Percentiles rank a stretch among this genome's conserved stretches.
Evolutionary conservation across 768 basidiomycete species (phyloP).

Genomic region (Kwoniella newhampshirensis): DNA sequence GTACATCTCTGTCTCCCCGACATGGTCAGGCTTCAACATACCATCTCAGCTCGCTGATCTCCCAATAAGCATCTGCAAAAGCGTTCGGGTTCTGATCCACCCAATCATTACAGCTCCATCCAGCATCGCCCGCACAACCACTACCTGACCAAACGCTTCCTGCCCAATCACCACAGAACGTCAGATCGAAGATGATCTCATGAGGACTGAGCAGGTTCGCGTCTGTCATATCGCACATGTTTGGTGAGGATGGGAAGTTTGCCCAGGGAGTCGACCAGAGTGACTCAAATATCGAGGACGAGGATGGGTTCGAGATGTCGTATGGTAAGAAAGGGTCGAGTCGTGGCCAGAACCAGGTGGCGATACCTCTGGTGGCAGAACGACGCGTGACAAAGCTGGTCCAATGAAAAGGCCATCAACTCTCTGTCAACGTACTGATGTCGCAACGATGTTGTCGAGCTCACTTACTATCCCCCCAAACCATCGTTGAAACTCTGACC

Average conservation of each 20-base stretch:
- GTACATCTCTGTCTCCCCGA: background rate
- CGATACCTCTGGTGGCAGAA: constrained; percentile 6
- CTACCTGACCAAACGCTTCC: constrained; percentile 6
- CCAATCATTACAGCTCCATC: constrained; percentile 1
- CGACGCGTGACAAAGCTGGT: constrained; percentile 14
- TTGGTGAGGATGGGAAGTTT: constrained; percentile 15
- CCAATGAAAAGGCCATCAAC: background rate
- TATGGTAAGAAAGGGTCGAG: constrained; percentile 6
- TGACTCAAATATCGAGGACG: too few relatives aligned
- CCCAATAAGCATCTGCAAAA: constrained; percentile 15
- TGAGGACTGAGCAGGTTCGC: too few relatives aligned
- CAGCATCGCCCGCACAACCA: constrained; percentile 4
- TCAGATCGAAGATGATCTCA: constrained; percentile 3
- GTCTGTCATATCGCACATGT: too few relatives aligned
- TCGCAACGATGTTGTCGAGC: too few relatives aligned
- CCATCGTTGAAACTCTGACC: constrained; percentile 15
- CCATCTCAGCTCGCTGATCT: constrained; percentile 10
- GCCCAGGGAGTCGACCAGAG: constrained; percentile 6
- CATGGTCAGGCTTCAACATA: background rate
- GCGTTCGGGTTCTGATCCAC: constrained; percentile 9
- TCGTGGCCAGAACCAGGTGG: constrained; percentile 20
- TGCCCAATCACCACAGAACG: constrained; percentile 17
- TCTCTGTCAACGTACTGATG: too few relatives aligned
- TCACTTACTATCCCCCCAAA: constrained; percentile 12
- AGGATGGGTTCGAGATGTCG: too few relatives aligned